These are phyloP conservation scores for Apiospora malaysiana DNA, from an alignment of 2,329 filamentous ascomycete species.

Conservation along the genomic window DNA sequence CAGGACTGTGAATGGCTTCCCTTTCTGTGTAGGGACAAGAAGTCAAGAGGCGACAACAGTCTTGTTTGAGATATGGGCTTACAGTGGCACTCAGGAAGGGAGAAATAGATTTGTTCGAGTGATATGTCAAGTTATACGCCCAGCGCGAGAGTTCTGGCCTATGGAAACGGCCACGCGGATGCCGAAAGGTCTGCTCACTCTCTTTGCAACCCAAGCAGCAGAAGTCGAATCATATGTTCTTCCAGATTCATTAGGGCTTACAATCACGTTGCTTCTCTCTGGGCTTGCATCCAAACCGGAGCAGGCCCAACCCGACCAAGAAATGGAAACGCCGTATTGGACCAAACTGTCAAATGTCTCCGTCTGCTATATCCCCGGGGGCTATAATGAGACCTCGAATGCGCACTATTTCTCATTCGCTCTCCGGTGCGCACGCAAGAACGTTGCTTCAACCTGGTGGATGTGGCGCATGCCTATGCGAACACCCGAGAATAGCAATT, in stretches of 20 bases:
- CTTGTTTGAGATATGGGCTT: not conserved
- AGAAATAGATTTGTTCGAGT: slow-evolving; percentile 6
- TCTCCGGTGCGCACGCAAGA: too few species aligned
- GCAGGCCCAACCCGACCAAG: too few species aligned
- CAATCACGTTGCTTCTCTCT: not conserved
- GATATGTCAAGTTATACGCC: slow-evolving; percentile 14
- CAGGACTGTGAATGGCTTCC: not conserved
- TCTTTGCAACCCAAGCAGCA: not conserved
- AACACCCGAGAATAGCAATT: slow-evolving; percentile 4
- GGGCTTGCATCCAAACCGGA: not conserved
- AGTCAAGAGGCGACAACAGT: not conserved
- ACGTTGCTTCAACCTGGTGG: not conserved
- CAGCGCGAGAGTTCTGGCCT: not conserved
- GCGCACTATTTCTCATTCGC: not conserved
- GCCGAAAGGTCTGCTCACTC: not conserved
- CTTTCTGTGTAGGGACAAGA: not conserved
- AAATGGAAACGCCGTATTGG: not conserved
- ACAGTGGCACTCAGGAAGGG: not conserved
- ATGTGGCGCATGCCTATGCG: slow-evolving; percentile 10
- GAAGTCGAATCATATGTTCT: not conserved
- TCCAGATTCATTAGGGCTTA: not conserved
- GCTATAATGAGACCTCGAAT: not conserved
- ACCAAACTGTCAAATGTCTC: not conserved
- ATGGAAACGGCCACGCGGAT: not conserved
- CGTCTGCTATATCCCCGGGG: not conserved